A percentile compares a stretch with the other conserved stretches of the same genome.
phyloP scores from a whole-genome alignment of 768 basidiomycete species.

The Lepiota brunneoincarnata region DNA sequence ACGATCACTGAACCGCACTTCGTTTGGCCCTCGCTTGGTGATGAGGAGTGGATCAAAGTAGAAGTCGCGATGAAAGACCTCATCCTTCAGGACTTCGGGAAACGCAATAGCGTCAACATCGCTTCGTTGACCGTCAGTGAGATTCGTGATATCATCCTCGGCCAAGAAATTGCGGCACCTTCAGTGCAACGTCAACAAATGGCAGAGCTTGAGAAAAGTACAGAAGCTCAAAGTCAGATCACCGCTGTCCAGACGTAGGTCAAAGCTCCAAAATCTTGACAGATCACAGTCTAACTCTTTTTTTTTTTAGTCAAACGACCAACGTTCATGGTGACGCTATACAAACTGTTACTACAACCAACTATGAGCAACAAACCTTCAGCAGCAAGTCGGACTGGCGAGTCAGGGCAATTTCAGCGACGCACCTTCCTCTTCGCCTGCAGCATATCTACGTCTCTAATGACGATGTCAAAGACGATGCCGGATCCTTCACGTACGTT shows the following conservation, averaged over 20 bases:
- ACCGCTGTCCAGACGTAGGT: constrained; percentile 90
- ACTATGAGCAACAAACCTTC: constrained; percentile 98
- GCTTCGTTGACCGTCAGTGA: constrained; percentile 96
- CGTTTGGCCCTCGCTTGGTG: constrained; percentile 90
- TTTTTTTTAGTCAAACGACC: constrained; percentile 71
- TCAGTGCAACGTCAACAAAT: constrained; percentile 98
- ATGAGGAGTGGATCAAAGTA: constrained; percentile 99
- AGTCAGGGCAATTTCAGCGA: constrained; percentile 95
- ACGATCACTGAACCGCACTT: constrained; percentile 98
- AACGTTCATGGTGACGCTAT: constrained; percentile 97
- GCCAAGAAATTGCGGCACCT: constrained; percentile 96
- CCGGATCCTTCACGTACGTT: constrained; percentile 91
- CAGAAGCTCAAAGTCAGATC: constrained; percentile 91
- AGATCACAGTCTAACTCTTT: constrained; percentile 12
- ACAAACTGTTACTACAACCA: constrained; percentile 94
- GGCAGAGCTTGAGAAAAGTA: constrained; percentile 97
- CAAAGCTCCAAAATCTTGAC: not conserved
- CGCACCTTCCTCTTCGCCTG: constrained; percentile 91
- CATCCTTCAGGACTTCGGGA: constrained; percentile 95
- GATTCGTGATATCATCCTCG: constrained; percentile 96
- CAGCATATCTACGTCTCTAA: constrained; percentile 99
- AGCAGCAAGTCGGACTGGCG: constrained; percentile 99
- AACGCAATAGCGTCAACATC: constrained; percentile 98
- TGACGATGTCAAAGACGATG: constrained; percentile 98
- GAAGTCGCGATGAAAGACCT: constrained; percentile 99